Evolutionary conservation across 768 basidiomycete genomes (phyloP), one percentile per base, ranked within the genome.

Genomic region (Dacryopinax primogenitus): DNA sequence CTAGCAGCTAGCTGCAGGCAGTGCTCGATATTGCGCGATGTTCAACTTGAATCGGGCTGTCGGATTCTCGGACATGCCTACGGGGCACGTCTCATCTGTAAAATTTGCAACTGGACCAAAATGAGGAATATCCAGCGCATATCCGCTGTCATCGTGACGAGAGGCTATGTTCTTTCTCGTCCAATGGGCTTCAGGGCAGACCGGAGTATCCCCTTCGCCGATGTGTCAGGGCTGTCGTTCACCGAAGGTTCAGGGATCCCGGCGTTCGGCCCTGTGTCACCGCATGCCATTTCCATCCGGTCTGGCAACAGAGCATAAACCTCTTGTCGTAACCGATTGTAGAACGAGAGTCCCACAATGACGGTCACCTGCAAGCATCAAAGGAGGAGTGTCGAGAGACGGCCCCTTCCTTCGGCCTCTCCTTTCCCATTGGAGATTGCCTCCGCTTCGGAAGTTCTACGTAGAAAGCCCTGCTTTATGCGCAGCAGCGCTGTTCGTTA

Each of bases 11-110:
- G 51, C 23, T 18, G 2, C 15, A 18, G 30, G 51, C 51, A 21
- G 51, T 58, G 51, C 30, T 28, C 4, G 13, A 28, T 11, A 11
- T 15, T 58, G 12, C 11, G 6, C 9, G 15, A 32, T 58, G 23
- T 26, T 21, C 26, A 58, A 23, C 23, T 37, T 44, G 13, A 32
- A 58, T 58, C 51, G 51, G 51, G 32, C 30, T 58, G 7, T 58
- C 45, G 45, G 45, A 47, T 47, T 47, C 9, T 47, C 51, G 51
- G 51, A 58, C 51, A 58, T 28, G 51, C 51, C 26, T 30, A 58
- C 26, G 23, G 13, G 26, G 30, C 26, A 3, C 23, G 18, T 23
- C 18, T 15, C 41, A 15, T 44, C 7, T 6, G 3, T 11, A 58
- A 58, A 58, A 58, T 58, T 58, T 58, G 23, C 51, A 58, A 58